Conservation (phyloP, 2,329 filamentous ascomycete species). For the Pseudogymnoascus destructans region DNA sequence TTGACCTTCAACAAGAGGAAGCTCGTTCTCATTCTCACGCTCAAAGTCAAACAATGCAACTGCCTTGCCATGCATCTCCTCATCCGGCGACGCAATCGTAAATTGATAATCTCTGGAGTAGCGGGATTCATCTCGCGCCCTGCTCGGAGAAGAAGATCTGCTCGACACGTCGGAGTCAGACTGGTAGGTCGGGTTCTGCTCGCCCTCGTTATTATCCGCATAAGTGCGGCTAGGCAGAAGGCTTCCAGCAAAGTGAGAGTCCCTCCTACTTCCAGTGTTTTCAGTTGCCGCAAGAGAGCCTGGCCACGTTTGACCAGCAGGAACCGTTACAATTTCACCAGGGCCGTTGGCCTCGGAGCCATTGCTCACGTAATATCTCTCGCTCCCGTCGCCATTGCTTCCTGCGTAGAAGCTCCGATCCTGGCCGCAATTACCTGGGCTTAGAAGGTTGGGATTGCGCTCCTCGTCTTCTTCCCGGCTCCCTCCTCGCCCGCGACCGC, state of each 20-base stretch:
- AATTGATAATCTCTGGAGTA: conserved; percentile 91
- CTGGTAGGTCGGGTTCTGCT: conserved; percentile 27
- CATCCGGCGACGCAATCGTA: conserved; percentile 86
- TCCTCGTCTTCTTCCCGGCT: conserved; percentile 34
- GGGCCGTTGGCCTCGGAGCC: conserved; percentile 59
- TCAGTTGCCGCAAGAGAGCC: conserved; percentile 25
- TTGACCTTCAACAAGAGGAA: conserved; percentile 84
- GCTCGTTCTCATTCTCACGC: conserved; percentile 90
- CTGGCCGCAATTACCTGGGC: conserved; percentile 39
- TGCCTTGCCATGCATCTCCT: conserved; percentile 94
- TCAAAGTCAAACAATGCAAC: conserved; percentile 93
- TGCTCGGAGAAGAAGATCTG: conserved; percentile 44
- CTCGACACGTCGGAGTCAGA: conserved; percentile 47
- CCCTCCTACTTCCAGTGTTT: conserved; percentile 33
- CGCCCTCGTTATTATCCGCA: conserved; percentile 28
- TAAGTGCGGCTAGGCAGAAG: conserved; percentile 29
- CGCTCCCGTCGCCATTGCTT: conserved; percentile 55
- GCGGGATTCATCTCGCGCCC: conserved; percentile 54
- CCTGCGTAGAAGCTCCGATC: conserved; percentile 56
- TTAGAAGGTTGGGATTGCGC: conserved; percentile 32
- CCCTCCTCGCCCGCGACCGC: conserved; percentile 29
- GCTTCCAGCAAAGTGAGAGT: conserved; percentile 41
- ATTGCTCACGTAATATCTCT: conserved; percentile 62
- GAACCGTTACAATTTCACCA: conserved; percentile 70
- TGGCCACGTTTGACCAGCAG: conserved; percentile 40